Evolutionary conservation across 2,329 filamentous ascomycete species (phyloP), one percentile per base, ranked within the genome.

Genomic region (Decorospora gaudefroyi): DNA sequence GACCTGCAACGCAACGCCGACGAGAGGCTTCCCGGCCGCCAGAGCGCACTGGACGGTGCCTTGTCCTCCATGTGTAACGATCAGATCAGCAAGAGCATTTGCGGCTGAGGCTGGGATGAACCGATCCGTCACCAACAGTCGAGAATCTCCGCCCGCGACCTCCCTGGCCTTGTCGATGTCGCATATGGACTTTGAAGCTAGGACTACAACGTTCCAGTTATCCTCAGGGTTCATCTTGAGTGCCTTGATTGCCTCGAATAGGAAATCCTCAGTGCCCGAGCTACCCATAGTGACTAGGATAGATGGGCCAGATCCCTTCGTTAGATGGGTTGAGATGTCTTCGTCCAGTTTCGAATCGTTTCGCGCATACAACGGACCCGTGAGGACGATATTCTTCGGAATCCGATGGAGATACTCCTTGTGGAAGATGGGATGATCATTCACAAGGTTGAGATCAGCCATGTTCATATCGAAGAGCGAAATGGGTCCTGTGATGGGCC

Each of bases 381-480:
- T 64, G 10, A 65, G 47, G 17, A 62, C 61, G 16, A 67, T 65
- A 38, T 67, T 65, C 31, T 59, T 49, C 2, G 64, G 64, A 6
- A 67, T 44, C 5, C 53, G 57, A 35, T 65, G 52, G 3, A 61
- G 30, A 37, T 67, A 67, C 35, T 65, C 64, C 15, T 56, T 48
- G 25, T 67, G 64, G 43, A 67, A 67, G 10, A 61, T 39, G 12
- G 64, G 64, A 44, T 65, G 62, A 23, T 67, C 64, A 39, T 67
- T 67, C 26, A 67, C 64, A 16, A 67, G 37, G 32, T 67, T 67
- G 15, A 67, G 64, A 29, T 67, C 62, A 2, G 64, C 64, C 62
- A 65, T 65, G 33, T 65, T 65, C 61, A 67, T 67, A 19, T 67
- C 64, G 49, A 67, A 67, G 9, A 67, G 55, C 1, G 59, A 64